Percentiles rank a stretch among this genome's conserved stretches.
Conservation (phyloP, 139 green algal species). For the Haematococcus sp. region DNA sequence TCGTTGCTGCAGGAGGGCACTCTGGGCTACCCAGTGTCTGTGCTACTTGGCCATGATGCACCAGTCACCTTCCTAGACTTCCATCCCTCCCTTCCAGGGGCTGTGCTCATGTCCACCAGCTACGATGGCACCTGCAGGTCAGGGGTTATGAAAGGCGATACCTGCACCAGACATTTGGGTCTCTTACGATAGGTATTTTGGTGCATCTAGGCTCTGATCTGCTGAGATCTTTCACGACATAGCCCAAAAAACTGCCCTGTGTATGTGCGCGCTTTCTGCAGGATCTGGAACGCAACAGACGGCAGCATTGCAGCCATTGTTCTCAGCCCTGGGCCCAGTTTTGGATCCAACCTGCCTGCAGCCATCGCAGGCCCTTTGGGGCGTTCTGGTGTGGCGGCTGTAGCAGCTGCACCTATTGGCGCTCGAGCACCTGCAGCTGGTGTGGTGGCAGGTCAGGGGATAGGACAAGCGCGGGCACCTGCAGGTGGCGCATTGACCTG, state of each 20-base stretch:
- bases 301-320: constrained; percentile 28
- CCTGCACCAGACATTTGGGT: not conserved
- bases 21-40: constrained; percentile 51
- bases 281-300: constrained; percentile 60
- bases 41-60: constrained; percentile 62
- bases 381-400: not conserved
- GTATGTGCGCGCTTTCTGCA: too few relatives aligned
- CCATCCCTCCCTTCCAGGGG: constrained; percentile 35
- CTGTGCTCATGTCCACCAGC: constrained; percentile 63
- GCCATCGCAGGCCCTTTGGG: not conserved
- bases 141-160: not conserved
- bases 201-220: too few relatives aligned
- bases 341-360: not conserved
- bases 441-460: not conserved
- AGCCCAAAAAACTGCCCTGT: too few relatives aligned
- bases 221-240: too few relatives aligned
- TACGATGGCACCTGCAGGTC: constrained; percentile 68
- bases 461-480: not conserved
- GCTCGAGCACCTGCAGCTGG: constrained; percentile 12
- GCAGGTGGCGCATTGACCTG: constrained; percentile 45
- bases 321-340: constrained; percentile 20
- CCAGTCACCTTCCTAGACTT: constrained; percentile 70
- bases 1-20: constrained; percentile 14
- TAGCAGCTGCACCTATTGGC: not conserved
- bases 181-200: too few relatives aligned